Percentiles rank a stretch among this genome's conserved stretches.
These are phyloP conservation scores for Cymodocea nodosa DNA, from an alignment of 116 monocot species.

Conservation along the genomic window DNA sequence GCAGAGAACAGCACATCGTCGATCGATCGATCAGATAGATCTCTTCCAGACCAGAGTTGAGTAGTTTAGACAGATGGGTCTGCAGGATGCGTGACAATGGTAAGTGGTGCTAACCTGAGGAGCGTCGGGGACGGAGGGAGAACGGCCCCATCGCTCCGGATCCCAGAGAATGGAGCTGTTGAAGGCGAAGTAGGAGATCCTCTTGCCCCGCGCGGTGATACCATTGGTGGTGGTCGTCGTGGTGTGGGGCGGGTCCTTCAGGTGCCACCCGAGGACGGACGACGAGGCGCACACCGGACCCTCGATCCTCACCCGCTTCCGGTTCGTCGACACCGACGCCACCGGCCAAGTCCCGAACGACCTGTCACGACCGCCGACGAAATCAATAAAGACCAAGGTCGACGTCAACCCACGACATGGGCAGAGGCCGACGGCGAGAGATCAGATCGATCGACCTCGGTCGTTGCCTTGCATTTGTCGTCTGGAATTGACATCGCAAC, in stretches of 20 bases:
- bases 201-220: not conserved
- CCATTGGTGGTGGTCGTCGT: constrained; percentile 1
- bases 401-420: too few species aligned
- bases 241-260: not conserved
- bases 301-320: constrained; percentile 54
- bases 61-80: too few species aligned
- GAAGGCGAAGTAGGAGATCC: constrained; percentile 56
- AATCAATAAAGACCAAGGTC: too few species aligned
- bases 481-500: too few species aligned
- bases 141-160: constrained; percentile 78
- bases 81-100: too few species aligned
- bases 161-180: constrained; percentile 91
- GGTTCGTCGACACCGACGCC: constrained; percentile 44
- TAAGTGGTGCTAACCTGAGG: constrained; percentile 52
- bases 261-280: constrained; percentile 46
- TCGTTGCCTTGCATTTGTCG: too few species aligned
- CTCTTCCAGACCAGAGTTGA: too few species aligned
- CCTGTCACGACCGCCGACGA: constrained; percentile 12
- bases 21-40: too few species aligned
- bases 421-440: too few species aligned
- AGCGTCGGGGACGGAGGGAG: constrained; percentile 47
- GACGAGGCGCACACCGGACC: constrained; percentile 60
- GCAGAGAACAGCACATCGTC: too few species aligned
- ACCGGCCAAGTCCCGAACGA: constrained; percentile 71
- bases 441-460: too few species aligned